phyloP scores from a whole-genome alignment of 306 rosid genomes.

The Urtica urens region DNA sequence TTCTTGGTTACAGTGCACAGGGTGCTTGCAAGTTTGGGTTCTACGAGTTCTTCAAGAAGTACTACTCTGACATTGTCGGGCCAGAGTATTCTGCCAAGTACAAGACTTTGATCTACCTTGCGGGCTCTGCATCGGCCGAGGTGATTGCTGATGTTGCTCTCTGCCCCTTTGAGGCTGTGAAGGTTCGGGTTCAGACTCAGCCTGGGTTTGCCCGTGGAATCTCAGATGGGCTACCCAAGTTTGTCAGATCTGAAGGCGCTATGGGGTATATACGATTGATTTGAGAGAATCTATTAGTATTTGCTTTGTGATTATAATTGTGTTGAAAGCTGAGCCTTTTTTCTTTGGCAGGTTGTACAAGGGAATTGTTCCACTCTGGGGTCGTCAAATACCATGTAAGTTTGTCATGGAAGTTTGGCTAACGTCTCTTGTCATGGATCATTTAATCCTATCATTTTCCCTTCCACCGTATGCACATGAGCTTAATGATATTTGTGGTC shows the following conservation, averaged over 20 bases:
- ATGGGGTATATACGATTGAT: constrained; percentile 50
- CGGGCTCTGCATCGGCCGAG: constrained; percentile 98
- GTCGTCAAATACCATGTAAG: constrained; percentile 98
- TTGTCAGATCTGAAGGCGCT: constrained; percentile 75
- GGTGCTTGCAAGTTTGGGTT: constrained; percentile 98
- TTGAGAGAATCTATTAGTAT: too few species aligned
- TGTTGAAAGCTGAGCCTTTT: too few species aligned
- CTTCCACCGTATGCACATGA: too few species aligned
- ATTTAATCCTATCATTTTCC: neutral
- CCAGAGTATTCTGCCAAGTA: constrained; percentile 89
- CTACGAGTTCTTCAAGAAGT: constrained; percentile 92
- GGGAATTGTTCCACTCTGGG: constrained; percentile 98
- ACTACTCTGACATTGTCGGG: constrained; percentile 88
- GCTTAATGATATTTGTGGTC: too few species aligned
- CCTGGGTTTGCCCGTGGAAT: constrained; percentile 94
- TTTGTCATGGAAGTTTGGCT: too few species aligned
- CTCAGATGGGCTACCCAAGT: constrained; percentile 82
- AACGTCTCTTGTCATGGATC: too few species aligned
- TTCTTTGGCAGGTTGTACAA: constrained; percentile 69
- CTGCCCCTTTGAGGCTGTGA: constrained; percentile 95
- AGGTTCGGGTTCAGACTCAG: constrained; percentile 95
- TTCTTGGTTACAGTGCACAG: constrained; percentile 96
- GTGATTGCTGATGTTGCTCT: constrained; percentile 88
- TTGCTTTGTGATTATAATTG: too few species aligned
- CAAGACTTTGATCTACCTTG: constrained; percentile 97